Base-by-base conservation (phyloP, 768 basidiomycete species). In the Lentinula lateritia region DNA sequence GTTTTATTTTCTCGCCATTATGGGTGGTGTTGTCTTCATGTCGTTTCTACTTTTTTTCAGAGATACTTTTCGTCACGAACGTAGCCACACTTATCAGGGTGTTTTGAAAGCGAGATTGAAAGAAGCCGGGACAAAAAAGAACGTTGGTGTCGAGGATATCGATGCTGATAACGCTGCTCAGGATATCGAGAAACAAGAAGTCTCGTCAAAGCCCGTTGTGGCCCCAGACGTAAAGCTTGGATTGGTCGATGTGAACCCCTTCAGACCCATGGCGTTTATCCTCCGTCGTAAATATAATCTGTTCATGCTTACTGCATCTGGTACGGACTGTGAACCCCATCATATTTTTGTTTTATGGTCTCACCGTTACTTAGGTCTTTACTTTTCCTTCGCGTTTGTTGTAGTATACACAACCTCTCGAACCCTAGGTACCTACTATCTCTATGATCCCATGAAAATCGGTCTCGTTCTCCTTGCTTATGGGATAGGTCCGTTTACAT, bases 1-100 rank as follows among this genome's bases (percentile, higher is more conserved):
- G 0, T 93, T 95, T 70, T 95, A 90, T 83, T 92, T 95, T 70
- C 80, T 94, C 23, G 76, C 82, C 0, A 85, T 86, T 36, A 78
- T 88, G 59, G 82, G 82, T 8, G 85, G 84, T 1, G 34, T 79
- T 38, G 81, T 80, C 55, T 75, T 84, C 55, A 48, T 84, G 42
- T 73, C 78, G 18, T 91, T 92, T 71, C 59, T 88, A 38, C 71
- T 87, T 23, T 75, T 88, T 68, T 91, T 94, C 76, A 83, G 82
- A 61, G 93, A 95, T 67, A 92, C 92, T 0, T 95, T 91, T 75
- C 83, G 93, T 16, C 76, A 81, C 59, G 91, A 94, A 67, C 87
- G 95, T 48, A 95, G 92, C 58, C 73, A 90, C 23, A 83, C 85
- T 2, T 96, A 95, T 71, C 90, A 91, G 69, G 78, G 78, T 41